A percentile compares a stretch with the other conserved stretches of the same genome.
Conservation (phyloP, 345 rosid species). For the Carallia brachiata region DNA sequence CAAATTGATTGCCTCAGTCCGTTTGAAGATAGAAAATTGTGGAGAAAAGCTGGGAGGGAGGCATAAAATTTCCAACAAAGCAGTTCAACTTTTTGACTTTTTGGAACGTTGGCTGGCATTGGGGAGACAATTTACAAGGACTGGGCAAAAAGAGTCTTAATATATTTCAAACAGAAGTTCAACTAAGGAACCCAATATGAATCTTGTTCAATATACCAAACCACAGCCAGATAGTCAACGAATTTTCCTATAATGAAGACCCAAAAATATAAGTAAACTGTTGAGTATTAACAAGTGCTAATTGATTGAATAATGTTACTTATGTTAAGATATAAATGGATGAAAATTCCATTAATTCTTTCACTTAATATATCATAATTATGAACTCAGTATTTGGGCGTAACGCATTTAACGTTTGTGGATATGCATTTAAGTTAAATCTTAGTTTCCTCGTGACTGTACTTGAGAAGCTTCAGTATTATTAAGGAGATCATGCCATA, state of each 20-base stretch:
- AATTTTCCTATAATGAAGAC: too few relatives aligned
- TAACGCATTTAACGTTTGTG: neutral
- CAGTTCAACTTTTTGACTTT: slow-evolving; percentile 37
- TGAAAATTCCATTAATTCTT: too few relatives aligned
- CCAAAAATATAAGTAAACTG: too few relatives aligned
- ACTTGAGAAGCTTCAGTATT: neutral
- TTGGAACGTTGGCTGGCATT: slow-evolving; percentile 10
- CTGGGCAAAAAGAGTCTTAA: slow-evolving; percentile 2
- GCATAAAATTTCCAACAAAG: slow-evolving; percentile 20
- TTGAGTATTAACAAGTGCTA: too few relatives aligned
- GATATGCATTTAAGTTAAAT: neutral
- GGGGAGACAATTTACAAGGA: slow-evolving; percentile 26
- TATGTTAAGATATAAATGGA: too few relatives aligned
- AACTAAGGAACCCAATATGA: neutral
- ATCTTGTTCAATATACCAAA: too few relatives aligned
- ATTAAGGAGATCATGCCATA: neutral
- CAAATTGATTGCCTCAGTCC: neutral
- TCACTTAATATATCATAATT: too few relatives aligned
- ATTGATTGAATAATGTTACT: too few relatives aligned
- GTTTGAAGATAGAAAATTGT: neutral
- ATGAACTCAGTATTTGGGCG: too few relatives aligned
- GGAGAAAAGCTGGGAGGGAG: slow-evolving; percentile 14
- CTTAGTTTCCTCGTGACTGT: neutral
- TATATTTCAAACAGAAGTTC: neutral
- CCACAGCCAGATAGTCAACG: too few relatives aligned